These are phyloP conservation scores for Dendrobium chrysotoxum DNA, from an alignment of 106 monocot genomes.

Conservation along the genomic window DNA sequence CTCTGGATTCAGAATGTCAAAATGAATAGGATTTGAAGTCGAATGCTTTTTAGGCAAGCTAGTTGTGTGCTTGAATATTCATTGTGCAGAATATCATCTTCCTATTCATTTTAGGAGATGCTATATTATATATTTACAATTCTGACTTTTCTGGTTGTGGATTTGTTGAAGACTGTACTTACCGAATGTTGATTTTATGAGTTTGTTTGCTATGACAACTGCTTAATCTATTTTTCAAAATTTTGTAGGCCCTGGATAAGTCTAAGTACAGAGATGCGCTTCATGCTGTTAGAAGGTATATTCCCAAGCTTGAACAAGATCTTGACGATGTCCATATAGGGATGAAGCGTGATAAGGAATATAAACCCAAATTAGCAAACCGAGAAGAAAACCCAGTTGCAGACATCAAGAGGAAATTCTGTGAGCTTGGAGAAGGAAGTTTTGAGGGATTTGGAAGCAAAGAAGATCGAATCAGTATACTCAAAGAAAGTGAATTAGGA, in stretches of 20 bases:
- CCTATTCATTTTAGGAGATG: too few relatives aligned
- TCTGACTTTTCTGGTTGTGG: background rate
- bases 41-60: background rate
- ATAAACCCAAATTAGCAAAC: conserved; percentile 8
- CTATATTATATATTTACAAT: background rate
- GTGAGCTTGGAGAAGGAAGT: conserved; percentile 6
- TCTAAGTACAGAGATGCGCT: conserved; percentile 84
- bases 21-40: too few relatives aligned
- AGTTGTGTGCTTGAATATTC: background rate
- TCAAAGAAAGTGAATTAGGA: conserved; percentile 9
- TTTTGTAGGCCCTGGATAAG: conserved; percentile 81
- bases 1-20: too few relatives aligned
- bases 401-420: conserved; percentile 1
- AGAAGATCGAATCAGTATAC: conserved; percentile 7
- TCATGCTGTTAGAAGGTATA: conserved; percentile 56
- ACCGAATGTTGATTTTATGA: background rate
- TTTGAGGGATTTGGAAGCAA: conserved; percentile 14
- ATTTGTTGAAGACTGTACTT: too few relatives aligned
- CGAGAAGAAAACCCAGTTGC: conserved; percentile 14
- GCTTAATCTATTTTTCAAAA: background rate
- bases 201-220: background rate
- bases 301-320: conserved; percentile 76
- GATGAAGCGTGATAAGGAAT: conserved; percentile 33
- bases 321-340: conserved; percentile 48
- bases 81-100: too few relatives aligned